Conservation (phyloP, 768 basidiomycete genomes). For the Saitozyma podzolica region DNA sequence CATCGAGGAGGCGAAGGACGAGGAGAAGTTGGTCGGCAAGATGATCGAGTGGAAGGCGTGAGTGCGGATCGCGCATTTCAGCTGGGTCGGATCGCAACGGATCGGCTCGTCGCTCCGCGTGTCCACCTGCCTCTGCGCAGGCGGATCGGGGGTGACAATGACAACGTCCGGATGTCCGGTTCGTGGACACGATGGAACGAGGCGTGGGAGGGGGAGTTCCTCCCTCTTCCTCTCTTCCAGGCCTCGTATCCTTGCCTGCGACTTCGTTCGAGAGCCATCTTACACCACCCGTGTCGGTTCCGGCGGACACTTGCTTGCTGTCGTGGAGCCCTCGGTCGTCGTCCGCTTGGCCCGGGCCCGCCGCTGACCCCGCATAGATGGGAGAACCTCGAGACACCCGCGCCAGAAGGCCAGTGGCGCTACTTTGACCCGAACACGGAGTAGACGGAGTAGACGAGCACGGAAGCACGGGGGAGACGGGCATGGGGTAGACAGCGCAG, state of each 20-base stretch:
- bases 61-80: constrained; percentile 52
- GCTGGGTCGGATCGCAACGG: background rate
- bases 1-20: constrained; percentile 76
- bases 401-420: constrained; percentile 80
- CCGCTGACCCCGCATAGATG: constrained; percentile 59
- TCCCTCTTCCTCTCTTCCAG: too few relatives aligned
- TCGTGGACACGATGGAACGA: too few relatives aligned
- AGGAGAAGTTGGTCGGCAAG: constrained; percentile 71
- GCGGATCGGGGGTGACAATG: background rate
- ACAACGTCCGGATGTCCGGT: background rate
- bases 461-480: too few relatives aligned
- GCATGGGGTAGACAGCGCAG: too few relatives aligned
- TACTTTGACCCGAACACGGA: constrained; percentile 36
- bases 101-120: background rate
- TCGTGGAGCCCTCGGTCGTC: too few relatives aligned
- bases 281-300: background rate
- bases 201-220: too few relatives aligned
- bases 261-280: background rate
- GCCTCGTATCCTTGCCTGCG: too few relatives aligned
- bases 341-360: constrained; percentile 15
- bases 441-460: too few relatives aligned
- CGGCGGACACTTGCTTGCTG: too few relatives aligned
- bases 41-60: constrained; percentile 97
- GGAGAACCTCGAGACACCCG: constrained; percentile 81
- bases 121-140: background rate